Evolutionary conservation across 2,329 filamentous ascomycete genomes (phyloP), one percentile per base, ranked within the genome.

Genomic region (Eutypella sp.): DNA sequence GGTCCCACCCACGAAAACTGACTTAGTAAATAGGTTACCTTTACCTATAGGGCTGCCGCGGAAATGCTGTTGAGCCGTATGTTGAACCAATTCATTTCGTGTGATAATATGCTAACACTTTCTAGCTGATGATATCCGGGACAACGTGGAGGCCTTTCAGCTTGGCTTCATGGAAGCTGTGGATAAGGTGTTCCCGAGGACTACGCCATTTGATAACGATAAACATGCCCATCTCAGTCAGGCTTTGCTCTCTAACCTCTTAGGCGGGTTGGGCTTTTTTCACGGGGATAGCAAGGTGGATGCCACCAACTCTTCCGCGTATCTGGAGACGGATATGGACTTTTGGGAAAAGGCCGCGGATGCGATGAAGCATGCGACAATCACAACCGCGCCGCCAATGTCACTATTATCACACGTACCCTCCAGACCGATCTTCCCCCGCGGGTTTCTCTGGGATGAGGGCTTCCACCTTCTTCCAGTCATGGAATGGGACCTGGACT

Each of bases 391-490:
- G 60, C 87, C 87, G 0, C 87, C 90, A 2, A 87, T 83, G 44
- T 87, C 95, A 63, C 78, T 96, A 3, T 95, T 89, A 62, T 95
- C 90, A 7, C 86, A 82, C 55, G 82, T 96, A 44, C 91, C 91
- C 0, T 96, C 90, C 7, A 77, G 91, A 9, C 87, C 91, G 0
- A 96, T 96, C 73, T 96, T 96, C 68, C 91, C 91, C 2, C 78
- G 92, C 48, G 91, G 91, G 0, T 96, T 96, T 65, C 74, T 96
- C 4, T 96, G 91, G 91, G 91, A 96, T 58, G 91, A 96, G 66
- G 91, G 91, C 1, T 96, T 96, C 69, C 91, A 96, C 60, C 73
- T 96, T 40, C 72, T 95, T 33, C 89, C 89, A 2, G 82, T 96
- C 44, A 78, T 89, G 20, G 90, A 96, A 55, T 96, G 89, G 86